A percentile compares a stretch with the other conserved stretches of the same genome.
Conservation (phyloP, 805 yeast species). For the Ogataea angusta region DNA sequence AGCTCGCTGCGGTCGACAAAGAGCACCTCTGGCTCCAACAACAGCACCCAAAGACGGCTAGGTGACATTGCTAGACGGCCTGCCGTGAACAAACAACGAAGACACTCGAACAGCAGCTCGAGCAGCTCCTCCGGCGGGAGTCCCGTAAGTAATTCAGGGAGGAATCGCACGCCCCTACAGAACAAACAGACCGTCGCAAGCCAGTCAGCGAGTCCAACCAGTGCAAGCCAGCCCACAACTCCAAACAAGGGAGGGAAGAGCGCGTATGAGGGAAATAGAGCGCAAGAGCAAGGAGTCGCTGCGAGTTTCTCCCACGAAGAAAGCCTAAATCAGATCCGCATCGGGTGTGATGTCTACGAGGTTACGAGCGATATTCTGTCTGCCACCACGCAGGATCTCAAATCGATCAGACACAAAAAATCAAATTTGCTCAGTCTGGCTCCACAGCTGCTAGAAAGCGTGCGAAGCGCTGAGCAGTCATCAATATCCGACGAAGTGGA, state of each 20-base stretch:
- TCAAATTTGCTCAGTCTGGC: slow-evolving; percentile 2
- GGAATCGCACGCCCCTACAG: slow-evolving; percentile 19
- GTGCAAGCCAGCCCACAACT: slow-evolving; percentile 11
- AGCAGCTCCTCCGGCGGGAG: slow-evolving; percentile 3
- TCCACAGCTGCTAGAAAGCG: background rate
- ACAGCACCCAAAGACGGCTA: slow-evolving; percentile 10
- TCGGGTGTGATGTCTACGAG: slow-evolving; percentile 20
- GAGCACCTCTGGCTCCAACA: slow-evolving; percentile 5
- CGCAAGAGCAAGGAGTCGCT: slow-evolving; percentile 6
- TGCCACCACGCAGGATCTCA: slow-evolving; percentile 20
- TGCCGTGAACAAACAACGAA: background rate
- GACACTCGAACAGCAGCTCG: slow-evolving; percentile 5
- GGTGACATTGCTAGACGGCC: background rate
- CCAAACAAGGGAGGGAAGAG: slow-evolving; percentile 8
- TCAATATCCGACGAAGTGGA: slow-evolving; percentile 17
- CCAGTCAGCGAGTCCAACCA: slow-evolving; percentile 9
- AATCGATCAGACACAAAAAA: slow-evolving; percentile 14
- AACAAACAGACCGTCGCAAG: slow-evolving; percentile 4
- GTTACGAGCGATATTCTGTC: slow-evolving; percentile 23
- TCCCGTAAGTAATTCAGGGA: slow-evolving; percentile 18
- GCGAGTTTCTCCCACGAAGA: slow-evolving; percentile 15
- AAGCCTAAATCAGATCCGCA: slow-evolving; percentile 13
- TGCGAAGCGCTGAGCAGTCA: background rate
- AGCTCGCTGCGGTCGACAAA: slow-evolving; percentile 6
- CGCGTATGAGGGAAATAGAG: slow-evolving; percentile 9